Conservation (phyloP, 2,329 filamentous ascomycete genomes). For the Clonostachys sp. region DNA sequence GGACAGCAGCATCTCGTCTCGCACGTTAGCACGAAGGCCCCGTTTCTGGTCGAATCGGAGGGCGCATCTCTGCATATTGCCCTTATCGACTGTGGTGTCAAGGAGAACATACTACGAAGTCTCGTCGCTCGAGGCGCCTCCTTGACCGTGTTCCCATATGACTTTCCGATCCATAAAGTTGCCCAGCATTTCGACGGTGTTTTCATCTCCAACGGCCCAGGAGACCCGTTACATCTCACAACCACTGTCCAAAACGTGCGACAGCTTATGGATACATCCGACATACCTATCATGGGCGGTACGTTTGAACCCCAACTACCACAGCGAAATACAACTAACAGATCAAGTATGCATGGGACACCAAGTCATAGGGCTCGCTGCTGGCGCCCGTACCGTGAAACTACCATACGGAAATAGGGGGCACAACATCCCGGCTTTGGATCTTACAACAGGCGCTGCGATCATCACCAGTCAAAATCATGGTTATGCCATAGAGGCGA, state of each 20-base stretch:
- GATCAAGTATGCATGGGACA: conserved; percentile 76
- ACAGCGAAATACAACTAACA: no score
- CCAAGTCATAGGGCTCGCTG: conserved; percentile 87
- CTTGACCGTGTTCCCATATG: conserved; percentile 90
- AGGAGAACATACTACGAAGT: conserved; percentile 98
- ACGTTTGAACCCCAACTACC: no score
- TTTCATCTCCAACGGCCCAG: conserved; percentile 98
- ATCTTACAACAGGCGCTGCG: conserved; percentile 73
- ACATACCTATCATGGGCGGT: conserved; percentile 89
- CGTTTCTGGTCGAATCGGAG: conserved; percentile 87
- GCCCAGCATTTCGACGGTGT: conserved; percentile 96
- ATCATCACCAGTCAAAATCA: conserved; percentile 83
- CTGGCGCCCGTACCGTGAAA: conserved; percentile 88
- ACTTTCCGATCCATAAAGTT: conserved; percentile 98
- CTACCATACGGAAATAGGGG: conserved; percentile 99
- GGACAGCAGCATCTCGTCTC: conserved; percentile 95
- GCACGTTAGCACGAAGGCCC: conserved; percentile 95
- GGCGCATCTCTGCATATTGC: conserved; percentile 86
- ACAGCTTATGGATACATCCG: conserved; percentile 85
- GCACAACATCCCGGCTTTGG: conserved; percentile 95
- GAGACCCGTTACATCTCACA: conserved; percentile 95
- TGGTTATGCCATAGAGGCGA: conserved; percentile 88
- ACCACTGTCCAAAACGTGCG: conserved; percentile 89
- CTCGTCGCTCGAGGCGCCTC: conserved; percentile 87
- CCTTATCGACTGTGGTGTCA: conserved; percentile 95